phyloP scores from a whole-genome alignment of 805 yeast genomes.

The Clavispora carvajalis region DNA sequence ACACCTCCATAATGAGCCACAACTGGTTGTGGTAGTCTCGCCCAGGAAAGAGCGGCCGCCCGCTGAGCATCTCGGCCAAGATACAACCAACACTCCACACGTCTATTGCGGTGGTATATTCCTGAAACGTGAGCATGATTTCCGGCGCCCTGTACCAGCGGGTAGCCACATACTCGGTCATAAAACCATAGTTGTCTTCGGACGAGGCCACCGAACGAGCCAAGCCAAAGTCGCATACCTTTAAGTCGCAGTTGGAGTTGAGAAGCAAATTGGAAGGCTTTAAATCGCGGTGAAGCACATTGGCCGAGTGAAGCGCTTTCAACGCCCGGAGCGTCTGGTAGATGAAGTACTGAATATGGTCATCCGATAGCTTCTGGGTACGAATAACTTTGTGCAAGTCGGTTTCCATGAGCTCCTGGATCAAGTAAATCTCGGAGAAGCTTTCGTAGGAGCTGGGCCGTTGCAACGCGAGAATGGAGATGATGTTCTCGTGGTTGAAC shows the following conservation, averaged over 20 bases:
- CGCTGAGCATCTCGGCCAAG: conserved; percentile 81
- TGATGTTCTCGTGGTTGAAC: conserved; percentile 91
- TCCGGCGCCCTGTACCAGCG: conserved; percentile 98
- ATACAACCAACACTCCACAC: conserved; percentile 97
- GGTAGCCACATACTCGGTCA: conserved; percentile 98
- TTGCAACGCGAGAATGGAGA: conserved; percentile 84
- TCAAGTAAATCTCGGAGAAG: conserved; percentile 83
- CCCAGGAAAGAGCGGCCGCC: conserved; percentile 89
- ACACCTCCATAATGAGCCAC: conserved; percentile 72
- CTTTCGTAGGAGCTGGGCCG: conserved; percentile 70
- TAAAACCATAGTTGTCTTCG: conserved; percentile 67
- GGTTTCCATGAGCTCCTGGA: conserved; percentile 85
- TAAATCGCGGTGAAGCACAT: conserved; percentile 87
- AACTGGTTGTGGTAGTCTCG: conserved; percentile 90
- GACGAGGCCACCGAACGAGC: conserved; percentile 64
- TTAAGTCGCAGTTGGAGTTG: conserved; percentile 90
- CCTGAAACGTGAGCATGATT: conserved; percentile 90
- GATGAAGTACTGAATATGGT: conserved; percentile 88
- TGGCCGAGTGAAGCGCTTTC: conserved; percentile 89
- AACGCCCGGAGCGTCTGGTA: conserved; percentile 89
- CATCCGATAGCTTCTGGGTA: conserved; percentile 80
- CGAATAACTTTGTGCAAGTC: conserved; percentile 78
- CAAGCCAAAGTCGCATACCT: conserved; percentile 90
- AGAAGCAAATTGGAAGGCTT: conserved; percentile 84
- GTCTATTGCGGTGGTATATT: conserved; percentile 91